Evolutionary conservation across 331 rosid genomes (phyloP).

Genomic region (Stylosanthes scabra): DNA sequence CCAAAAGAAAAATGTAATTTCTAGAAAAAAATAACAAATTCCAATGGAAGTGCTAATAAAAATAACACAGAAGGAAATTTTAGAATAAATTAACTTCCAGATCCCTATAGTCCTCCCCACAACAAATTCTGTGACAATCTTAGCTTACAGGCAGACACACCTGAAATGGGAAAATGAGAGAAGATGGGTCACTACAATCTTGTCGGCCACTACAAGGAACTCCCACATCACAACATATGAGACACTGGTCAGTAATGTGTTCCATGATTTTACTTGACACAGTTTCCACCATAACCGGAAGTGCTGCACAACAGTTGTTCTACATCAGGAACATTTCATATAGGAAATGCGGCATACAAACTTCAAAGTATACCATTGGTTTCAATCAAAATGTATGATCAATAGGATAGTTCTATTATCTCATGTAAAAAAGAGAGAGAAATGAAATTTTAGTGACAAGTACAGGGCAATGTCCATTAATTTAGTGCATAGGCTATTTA

Average conservation of each 20-base stretch:
- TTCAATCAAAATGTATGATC: neutral
- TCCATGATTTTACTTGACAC: slow-evolving; percentile 71
- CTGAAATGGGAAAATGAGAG: slow-evolving; percentile 98
- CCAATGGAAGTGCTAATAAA: too few relatives aligned
- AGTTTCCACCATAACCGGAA: slow-evolving; percentile 84
- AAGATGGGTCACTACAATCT: slow-evolving; percentile 83
- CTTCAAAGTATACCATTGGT: slow-evolving; percentile 6
- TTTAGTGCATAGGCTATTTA: neutral
- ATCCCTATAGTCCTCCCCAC: neutral
- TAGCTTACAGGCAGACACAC: slow-evolving; percentile 45
- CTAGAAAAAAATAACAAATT: too few relatives aligned
- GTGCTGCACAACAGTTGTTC: slow-evolving; percentile 61
- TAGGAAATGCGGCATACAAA: slow-evolving; percentile 22
- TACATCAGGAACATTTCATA: slow-evolving; percentile 34
- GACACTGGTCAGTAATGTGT: slow-evolving; percentile 92
- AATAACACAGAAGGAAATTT: too few relatives aligned
- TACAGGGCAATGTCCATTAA: slow-evolving; percentile 24
- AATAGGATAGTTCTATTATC: slow-evolving; percentile 15
- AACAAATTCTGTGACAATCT: slow-evolving; percentile 18
- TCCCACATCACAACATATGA: slow-evolving; percentile 95
- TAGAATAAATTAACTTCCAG: too few relatives aligned
- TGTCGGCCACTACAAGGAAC: slow-evolving; percentile 87
- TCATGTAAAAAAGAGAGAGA: slow-evolving; percentile 20
- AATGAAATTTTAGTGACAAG: slow-evolving; percentile 19
- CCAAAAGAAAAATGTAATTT: slow-evolving; percentile 3